Base-by-base conservation (phyloP, 495 filamentous ascomycete genomes). In the Aspergillus panamensis region DNA sequence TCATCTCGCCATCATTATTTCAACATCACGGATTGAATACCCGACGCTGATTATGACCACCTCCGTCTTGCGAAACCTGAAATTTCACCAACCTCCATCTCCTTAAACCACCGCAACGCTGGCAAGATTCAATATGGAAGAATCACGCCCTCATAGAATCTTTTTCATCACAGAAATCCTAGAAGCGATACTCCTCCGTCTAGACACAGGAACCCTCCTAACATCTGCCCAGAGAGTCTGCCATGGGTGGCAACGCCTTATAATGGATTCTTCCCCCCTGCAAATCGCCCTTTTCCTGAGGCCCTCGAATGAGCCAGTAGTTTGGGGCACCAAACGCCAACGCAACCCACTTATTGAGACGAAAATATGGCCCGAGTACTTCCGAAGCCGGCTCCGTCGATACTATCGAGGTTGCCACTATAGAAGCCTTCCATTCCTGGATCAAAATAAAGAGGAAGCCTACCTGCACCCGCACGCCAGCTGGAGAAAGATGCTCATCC, bases 151-250 rank as follows among this genome's bases (percentile, higher is more conserved):
- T 35, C 33, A 35, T 13, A 35, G 13, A 35, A 56, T 57, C 48
- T 51, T 57, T 40, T 44, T 51, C 53, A 52, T 57, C 48, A 42
- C 49, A 16, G 59, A 61, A n/a, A 30, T 61, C 1, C 31, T 61
- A 4, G 59, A 61, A 39, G 45, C 16, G 16, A 57, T 61, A 8
- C 59, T 61, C 45, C 53, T 61, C 16, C 33, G 57, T 8, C 29
- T 44, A 30, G 59, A 57, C 20, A 57, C 31, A 14, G 35, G 29
- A 5, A 61, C 59, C 2, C 39, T 61, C 1, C 31, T 61, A 33
- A 61, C 37, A 43, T 61, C 59, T 9, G 59, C 37, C n/a, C 53
- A 57, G 20, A 53, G 59, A 32, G 59, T 61, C n/a, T 61, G 53
- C 29, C 53, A 12, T 12, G 12, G 4, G 7, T 61, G 59, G 59